These are phyloP conservation scores for Orychophragmus violaceus DNA, from an alignment of 345 rosid genomes.

Conservation along the genomic window DNA sequence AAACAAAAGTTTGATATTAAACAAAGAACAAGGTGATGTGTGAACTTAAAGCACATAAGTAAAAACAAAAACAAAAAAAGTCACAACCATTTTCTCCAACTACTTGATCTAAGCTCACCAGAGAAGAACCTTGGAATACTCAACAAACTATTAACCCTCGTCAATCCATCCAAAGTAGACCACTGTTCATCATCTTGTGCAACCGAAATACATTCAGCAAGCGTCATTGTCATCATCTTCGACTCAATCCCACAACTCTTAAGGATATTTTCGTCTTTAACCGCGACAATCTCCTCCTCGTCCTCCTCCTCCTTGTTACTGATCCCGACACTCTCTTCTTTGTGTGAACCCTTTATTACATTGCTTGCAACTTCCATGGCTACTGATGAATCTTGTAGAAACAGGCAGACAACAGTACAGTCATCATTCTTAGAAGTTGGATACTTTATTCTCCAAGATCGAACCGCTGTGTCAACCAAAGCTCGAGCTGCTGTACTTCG, in stretches of 20 bases:
- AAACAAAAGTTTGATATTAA: neutral
- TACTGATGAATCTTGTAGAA: slow-evolving; percentile 44
- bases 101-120: slow-evolving; percentile 56
- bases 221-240: slow-evolving; percentile 49
- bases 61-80: neutral
- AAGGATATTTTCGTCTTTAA: slow-evolving; percentile 37
- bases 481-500: slow-evolving; percentile 81
- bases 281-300: slow-evolving; percentile 56
- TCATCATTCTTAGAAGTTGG: slow-evolving; percentile 95
- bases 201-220: slow-evolving; percentile 63
- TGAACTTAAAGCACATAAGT: slow-evolving; percentile 6
- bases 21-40: slow-evolving; percentile 20
- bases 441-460: slow-evolving; percentile 92
- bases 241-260: slow-evolving; percentile 30
- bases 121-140: slow-evolving; percentile 85
- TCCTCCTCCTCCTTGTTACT: neutral
- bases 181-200: slow-evolving; percentile 85
- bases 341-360: neutral
- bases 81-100: slow-evolving; percentile 85
- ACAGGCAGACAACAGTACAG: slow-evolving; percentile 88
- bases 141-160: slow-evolving; percentile 81
- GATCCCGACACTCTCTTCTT: slow-evolving; percentile 48
- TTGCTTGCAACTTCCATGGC: slow-evolving; percentile 23
- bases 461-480: slow-evolving; percentile 79
- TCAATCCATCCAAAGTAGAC: slow-evolving; percentile 90